Evolutionary conservation across 805 yeast genomes (phyloP).

Genomic region (Pichia ethanolica): DNA sequence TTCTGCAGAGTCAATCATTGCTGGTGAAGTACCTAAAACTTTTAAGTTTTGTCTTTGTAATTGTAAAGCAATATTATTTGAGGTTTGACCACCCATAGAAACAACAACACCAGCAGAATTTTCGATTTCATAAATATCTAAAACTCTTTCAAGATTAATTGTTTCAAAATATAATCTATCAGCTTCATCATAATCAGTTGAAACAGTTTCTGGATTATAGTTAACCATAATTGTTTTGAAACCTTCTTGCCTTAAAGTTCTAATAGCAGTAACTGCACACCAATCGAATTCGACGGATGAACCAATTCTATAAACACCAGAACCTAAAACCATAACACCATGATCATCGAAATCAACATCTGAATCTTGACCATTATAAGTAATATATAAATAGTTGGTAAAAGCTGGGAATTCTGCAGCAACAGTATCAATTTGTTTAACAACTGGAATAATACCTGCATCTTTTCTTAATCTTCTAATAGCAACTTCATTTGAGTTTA

Average conservation of each 20-base stretch:
- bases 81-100: constrained; percentile 98
- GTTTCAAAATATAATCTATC: constrained; percentile 95
- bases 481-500: constrained; percentile 86
- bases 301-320: constrained; percentile 98
- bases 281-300: constrained; percentile 98
- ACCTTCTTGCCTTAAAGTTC: constrained; percentile 83
- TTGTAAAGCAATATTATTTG: constrained; percentile 91
- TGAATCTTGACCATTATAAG: constrained; percentile 85
- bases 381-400: constrained; percentile 90
- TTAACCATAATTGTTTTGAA: constrained; percentile 93
- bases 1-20: constrained; percentile 97
- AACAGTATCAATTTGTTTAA: constrained; percentile 94
- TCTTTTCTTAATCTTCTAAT: constrained; percentile 84
- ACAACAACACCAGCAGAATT: constrained; percentile 86
- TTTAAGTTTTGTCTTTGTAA: constrained; percentile 91
- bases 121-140: constrained; percentile 92
- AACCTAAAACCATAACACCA: constrained; percentile 93
- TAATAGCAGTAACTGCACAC: constrained; percentile 97
- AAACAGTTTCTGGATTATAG: constrained; percentile 97
- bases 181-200: constrained; percentile 98
- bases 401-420: constrained; percentile 98
- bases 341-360: constrained; percentile 87
- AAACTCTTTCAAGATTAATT: constrained; percentile 84
- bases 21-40: constrained; percentile 94
- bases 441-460: constrained; percentile 81